A percentile compares a stretch with the other conserved stretches of the same genome.
phyloP scores from a whole-genome alignment of 345 rosid species.

The Lepidium sativum region DNA sequence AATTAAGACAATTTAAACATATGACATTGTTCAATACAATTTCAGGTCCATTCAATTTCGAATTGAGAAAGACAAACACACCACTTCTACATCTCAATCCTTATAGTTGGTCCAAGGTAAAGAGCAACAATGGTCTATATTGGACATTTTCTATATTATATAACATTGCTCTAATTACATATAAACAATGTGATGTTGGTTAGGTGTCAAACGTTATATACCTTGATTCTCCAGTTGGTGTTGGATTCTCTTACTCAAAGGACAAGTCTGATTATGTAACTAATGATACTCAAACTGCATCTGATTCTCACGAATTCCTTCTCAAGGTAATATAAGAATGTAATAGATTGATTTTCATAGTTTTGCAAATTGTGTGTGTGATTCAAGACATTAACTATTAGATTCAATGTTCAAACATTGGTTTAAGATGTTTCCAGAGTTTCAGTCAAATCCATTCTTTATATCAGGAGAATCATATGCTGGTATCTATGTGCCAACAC shows the following conservation, averaged over 20 bases:
- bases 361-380: not conserved
- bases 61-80: slow-evolving; percentile 27
- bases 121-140: not conserved
- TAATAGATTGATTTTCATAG: not conserved
- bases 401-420: slow-evolving; percentile 39
- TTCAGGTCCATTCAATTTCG: slow-evolving; percentile 88
- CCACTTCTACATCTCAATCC: slow-evolving; percentile 63
- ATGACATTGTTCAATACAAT: not conserved
- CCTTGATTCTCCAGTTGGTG: slow-evolving; percentile 89
- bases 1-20: not conserved
- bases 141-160: not conserved
- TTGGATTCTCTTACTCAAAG: slow-evolving; percentile 70
- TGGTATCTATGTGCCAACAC: slow-evolving; percentile 83
- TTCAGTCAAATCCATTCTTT: slow-evolving; percentile 66
- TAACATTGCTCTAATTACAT: not conserved
- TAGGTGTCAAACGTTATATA: slow-evolving; percentile 79
- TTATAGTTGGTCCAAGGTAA: slow-evolving; percentile 93
- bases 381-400: not conserved
- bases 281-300: slow-evolving; percentile 58
- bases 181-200: not conserved
- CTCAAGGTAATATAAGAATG: slow-evolving; percentile 43
- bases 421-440: slow-evolving; percentile 77
- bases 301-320: slow-evolving; percentile 61
- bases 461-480: slow-evolving; percentile 94
- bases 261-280: slow-evolving; percentile 45